Evolutionary conservation across 148 eudicot genomes (phyloP), one percentile per base, ranked within the genome.

Genomic region (Vaccinium corymbosum): DNA sequence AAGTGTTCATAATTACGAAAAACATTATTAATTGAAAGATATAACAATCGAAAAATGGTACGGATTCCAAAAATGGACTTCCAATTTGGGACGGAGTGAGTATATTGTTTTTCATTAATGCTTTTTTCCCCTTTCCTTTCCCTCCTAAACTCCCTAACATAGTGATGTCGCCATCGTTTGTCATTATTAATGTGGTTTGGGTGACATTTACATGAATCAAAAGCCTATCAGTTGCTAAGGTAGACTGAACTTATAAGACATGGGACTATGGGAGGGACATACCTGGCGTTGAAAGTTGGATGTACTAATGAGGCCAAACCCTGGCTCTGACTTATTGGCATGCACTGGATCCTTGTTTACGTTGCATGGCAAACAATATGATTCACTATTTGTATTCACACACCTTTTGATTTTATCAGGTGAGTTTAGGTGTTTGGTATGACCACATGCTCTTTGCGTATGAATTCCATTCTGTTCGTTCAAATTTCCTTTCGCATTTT

Each of bases 311-410:
- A 1, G 57, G 57, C 57, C 57, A 55, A 55, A 55, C 57, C 25
- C 16, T 61, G 66, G 25, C 66, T 27, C 29, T 25, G 35, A 68
- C 42, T 68, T 25, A 6, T 68, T 68, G 42, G 73, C 73, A 29
- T 68, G 38, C 35, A 25, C 73, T 72, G 76, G 76, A 72, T 72
- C 48, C 76, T 35, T 73, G 77, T 73, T 17, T 75, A 48, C 25
- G 53, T 46, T 75, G 78, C 52, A 46, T 3, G 10, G 78, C 8
- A 75, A 20, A 75, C 29, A 76, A 46, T 48, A 48, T 17, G 25
- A 9, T 46, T 42, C 78, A 46, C n/a, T 19, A 42, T 42, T 19
- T 74, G n/a, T 48, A 22, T 50, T 20, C 15, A 20, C 29, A n/a
- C 56, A 49, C 56, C 9, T 77, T 22, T 12, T 10, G 57, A 49